These are phyloP conservation scores for Ophioceras dolichostomum DNA, from an alignment of 2,329 filamentous ascomycete genomes.

Conservation along the genomic window DNA sequence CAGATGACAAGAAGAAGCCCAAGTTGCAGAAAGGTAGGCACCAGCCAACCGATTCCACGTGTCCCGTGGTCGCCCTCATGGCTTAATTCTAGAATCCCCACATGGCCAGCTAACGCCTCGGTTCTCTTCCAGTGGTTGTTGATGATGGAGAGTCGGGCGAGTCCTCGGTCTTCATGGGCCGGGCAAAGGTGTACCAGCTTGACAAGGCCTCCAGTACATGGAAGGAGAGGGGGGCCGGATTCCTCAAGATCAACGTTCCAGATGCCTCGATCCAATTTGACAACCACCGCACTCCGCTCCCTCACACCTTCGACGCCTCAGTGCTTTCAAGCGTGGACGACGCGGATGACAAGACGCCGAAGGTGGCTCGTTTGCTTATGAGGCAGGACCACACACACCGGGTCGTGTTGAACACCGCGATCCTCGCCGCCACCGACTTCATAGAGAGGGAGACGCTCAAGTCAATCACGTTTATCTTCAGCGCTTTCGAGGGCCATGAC, in stretches of 20 bases:
- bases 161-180: slow-evolving; percentile 58
- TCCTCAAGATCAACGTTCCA: slow-evolving; percentile 72
- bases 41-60: no score
- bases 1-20: slow-evolving; percentile 51
- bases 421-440: slow-evolving; percentile 70
- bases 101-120: no score
- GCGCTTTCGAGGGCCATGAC: slow-evolving; percentile 45
- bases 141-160: slow-evolving; percentile 86
- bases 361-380: slow-evolving; percentile 68
- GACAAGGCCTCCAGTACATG: slow-evolving; percentile 58
- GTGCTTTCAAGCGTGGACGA: neutral
- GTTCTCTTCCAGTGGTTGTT: slow-evolving; percentile 39
- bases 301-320: slow-evolving; percentile 6
- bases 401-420: slow-evolving; percentile 73
- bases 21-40: slow-evolving; percentile 57
- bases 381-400: slow-evolving; percentile 81
- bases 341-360: slow-evolving; percentile 9
- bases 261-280: slow-evolving; percentile 43
- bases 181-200: slow-evolving; percentile 78
- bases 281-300: slow-evolving; percentile 44
- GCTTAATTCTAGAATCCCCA: no score
- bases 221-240: slow-evolving; percentile 81
- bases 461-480: slow-evolving; percentile 55
- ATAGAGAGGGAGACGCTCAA: slow-evolving; percentile 65
- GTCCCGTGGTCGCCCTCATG: no score